Percentiles rank a stretch among this genome's conserved stretches.
These are phyloP conservation scores for Fraxinus pennsylvanica DNA, from an alignment of 257 asterid genomes.

Conservation along the genomic window DNA sequence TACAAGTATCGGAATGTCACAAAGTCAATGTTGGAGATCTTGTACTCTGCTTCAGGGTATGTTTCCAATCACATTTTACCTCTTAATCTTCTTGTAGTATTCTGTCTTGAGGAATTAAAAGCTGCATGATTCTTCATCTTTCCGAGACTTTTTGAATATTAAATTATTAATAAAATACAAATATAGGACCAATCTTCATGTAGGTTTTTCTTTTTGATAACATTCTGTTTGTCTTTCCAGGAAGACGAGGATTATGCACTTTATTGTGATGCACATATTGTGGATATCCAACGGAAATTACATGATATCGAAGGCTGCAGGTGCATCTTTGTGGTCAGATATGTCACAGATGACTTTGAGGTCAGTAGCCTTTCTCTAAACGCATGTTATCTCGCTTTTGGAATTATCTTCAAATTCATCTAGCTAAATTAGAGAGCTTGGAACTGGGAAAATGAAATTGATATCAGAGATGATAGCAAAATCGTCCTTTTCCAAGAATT, in stretches of 20 bases:
- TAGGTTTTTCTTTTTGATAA: background rate
- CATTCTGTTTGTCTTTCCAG: constrained; percentile 36
- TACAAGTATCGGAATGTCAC: constrained; percentile 69
- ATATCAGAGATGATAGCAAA: background rate
- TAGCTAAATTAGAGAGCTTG: background rate
- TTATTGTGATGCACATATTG: constrained; percentile 64
- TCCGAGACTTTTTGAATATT: background rate
- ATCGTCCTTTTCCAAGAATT: background rate
- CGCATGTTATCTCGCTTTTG: background rate
- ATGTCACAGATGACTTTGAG: constrained; percentile 55
- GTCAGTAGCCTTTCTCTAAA: constrained; percentile 33
- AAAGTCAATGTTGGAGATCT: constrained; percentile 68
- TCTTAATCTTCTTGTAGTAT: background rate
- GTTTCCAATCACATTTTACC: constrained; percentile 2
- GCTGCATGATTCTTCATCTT: background rate
- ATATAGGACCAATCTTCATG: background rate
- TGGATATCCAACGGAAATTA: constrained; percentile 45
- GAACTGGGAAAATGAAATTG: background rate
- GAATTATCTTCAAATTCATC: background rate
- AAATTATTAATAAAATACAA: background rate
- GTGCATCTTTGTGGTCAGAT: constrained; percentile 67
- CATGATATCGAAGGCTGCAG: constrained; percentile 56
- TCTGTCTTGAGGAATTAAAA: constrained; percentile 11
- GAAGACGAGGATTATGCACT: constrained; percentile 56
- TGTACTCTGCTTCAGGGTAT: constrained; percentile 86